Base-by-base conservation (phyloP, 169 alveolate species). In the Plasmodium falciparum region DNA sequence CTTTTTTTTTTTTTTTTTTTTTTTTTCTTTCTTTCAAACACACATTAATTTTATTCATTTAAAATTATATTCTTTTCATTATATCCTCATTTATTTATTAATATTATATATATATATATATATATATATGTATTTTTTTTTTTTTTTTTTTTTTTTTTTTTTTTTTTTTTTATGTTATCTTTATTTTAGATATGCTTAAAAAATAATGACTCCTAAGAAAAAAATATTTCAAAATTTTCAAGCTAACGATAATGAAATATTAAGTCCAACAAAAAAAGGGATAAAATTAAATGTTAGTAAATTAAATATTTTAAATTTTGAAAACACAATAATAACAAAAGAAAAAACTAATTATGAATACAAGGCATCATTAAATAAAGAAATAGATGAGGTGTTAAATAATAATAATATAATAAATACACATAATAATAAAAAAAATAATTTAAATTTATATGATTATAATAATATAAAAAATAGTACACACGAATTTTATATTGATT, bases 201-300 rank as follows among this genome's bases (percentile, higher is more conserved):
- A 67, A 29, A 67, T 17, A 49, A 49, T 49, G 78, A 22, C 65
- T 2, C 65, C 78, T 39, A 39, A 39, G 20, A 43, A 70, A 47
- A 72, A 72, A 20, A 72, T n/a, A 52, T 52, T 63, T 17, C 90
- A 78, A 13, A 78, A 54, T 54, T 78, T 78, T 78, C 71, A 66
- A 26, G 39, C 39, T 5, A 54, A 78, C 59, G 80, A 78, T 26
- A 65, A 47, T 70, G 83, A 78, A 65, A 66, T 78, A 50, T 67
- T 78, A 50, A 78, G 90, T 70, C 90, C 90, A 11, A 78, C 90
- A 4, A 78, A 78, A 78, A 56, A 61, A 20, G 90, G 90, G 9
- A 78, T 78, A 78, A 78, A 78, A 29, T 29, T 78, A 50, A 78
- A 78, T 78, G 80, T 78, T 29, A 78, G 72, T 50, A 78, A 78